A percentile compares a stretch with the other conserved stretches of the same genome.
Conservation (phyloP, 257 asterid genomes). For the Lycium barbarum region DNA sequence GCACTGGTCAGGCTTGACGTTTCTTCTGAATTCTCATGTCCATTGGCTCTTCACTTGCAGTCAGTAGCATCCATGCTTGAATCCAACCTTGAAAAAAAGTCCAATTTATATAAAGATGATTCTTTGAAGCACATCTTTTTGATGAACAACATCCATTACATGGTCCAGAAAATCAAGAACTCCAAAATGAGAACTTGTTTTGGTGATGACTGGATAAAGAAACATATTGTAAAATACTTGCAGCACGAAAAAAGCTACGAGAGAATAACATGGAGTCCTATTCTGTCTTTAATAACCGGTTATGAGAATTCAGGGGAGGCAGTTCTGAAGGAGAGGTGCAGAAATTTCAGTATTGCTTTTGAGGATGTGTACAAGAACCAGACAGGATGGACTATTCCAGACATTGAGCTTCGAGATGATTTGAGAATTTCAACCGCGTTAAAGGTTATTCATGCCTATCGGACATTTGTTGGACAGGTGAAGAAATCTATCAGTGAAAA, state of each 20-base stretch:
- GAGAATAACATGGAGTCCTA: constrained; percentile 58
- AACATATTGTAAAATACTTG: constrained; percentile 48
- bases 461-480: constrained; percentile 49
- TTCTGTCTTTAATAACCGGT: constrained; percentile 45
- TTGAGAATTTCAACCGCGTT: constrained; percentile 52
- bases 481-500: constrained; percentile 48
- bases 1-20: constrained; percentile 27
- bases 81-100: constrained; percentile 52
- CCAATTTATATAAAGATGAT: constrained; percentile 47
- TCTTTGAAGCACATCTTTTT: constrained; percentile 62
- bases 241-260: constrained; percentile 59
- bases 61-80: constrained; percentile 55
- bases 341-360: constrained; percentile 52
- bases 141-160: constrained; percentile 85
- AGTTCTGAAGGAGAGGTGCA: constrained; percentile 61
- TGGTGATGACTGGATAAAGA: constrained; percentile 67
- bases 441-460: constrained; percentile 58
- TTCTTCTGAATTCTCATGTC: constrained; percentile 34
- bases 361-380: constrained; percentile 72
- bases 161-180: constrained; percentile 57
- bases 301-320: constrained; percentile 59
- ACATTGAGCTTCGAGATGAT: constrained; percentile 60
- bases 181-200: constrained; percentile 54
- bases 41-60: constrained; percentile 51
- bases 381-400: constrained; percentile 71